Evolutionary conservation across 2,329 filamentous ascomycete species (phyloP).

Genomic region (Pseudogymnoascus pannorum): DNA sequence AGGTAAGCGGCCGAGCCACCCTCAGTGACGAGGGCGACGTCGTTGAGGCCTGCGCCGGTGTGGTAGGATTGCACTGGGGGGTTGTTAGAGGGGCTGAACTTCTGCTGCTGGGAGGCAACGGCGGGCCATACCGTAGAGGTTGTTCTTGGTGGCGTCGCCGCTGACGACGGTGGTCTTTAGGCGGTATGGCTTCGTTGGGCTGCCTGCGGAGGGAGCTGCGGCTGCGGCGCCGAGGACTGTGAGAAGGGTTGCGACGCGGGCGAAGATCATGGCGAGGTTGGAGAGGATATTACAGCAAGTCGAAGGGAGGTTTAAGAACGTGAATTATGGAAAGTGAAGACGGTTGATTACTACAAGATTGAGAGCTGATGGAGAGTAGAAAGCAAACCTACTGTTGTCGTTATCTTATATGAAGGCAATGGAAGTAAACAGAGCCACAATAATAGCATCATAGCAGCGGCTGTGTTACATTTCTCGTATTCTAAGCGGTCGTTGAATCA

Average conservation of each 20-base stretch:
- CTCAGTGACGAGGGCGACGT: conserved; percentile 12
- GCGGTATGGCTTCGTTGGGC: conserved; percentile 12
- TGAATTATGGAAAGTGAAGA: background rate
- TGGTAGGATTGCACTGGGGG: conserved; percentile 9
- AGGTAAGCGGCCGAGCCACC: conserved; percentile 14
- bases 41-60: conserved; percentile 18
- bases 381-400: background rate
- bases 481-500: background rate
- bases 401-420: background rate
- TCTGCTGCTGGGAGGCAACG: background rate
- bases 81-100: background rate
- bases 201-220: background rate
- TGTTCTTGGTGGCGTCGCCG: conserved; percentile 13
- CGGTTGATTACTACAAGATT: background rate
- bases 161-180: conserved; percentile 17
- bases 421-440: background rate
- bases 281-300: background rate
- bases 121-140: conserved; percentile 14
- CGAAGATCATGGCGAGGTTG: background rate
- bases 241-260: background rate
- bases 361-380: background rate
- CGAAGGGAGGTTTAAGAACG: background rate
- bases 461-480: conserved; percentile 5
- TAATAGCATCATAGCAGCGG: background rate
- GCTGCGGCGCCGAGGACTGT: background rate